phyloP scores from a whole-genome alignment of 1,284 basidiomycete genomes.

The Tilletia indica region DNA sequence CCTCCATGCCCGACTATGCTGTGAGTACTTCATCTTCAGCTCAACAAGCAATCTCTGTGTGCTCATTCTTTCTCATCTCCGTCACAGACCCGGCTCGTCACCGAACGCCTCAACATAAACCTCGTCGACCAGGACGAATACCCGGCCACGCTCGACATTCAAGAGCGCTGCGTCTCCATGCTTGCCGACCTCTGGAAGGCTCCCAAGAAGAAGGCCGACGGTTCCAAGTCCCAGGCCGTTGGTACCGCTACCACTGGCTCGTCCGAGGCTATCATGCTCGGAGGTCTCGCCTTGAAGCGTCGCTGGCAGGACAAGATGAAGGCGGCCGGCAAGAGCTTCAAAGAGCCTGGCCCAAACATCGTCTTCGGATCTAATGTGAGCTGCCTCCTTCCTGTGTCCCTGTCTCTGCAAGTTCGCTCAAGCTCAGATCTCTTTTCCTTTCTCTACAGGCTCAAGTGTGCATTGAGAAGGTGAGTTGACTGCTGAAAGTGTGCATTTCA shows the following conservation, averaged over 20 bases:
- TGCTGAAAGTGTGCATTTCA: too few relatives aligned
- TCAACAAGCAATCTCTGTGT: conserved; percentile 61
- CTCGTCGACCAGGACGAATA: conserved; percentile 79
- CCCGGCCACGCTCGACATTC: conserved; percentile 60
- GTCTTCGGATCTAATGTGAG: conserved; percentile 72
- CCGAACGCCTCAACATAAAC: conserved; percentile 69
- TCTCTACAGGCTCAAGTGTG: conserved; percentile 60
- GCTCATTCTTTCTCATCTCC: conserved; percentile 27
- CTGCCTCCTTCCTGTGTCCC: too few relatives aligned
- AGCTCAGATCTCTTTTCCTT: too few relatives aligned
- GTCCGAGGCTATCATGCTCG: conserved; percentile 83
- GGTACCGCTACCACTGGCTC: conserved; percentile 87
- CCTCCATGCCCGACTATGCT: conserved; percentile 63
- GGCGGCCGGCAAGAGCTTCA: conserved; percentile 64
- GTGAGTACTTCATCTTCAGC: conserved; percentile 33
- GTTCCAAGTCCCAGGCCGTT: conserved; percentile 41
- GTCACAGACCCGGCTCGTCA: conserved; percentile 52
- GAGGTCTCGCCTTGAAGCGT: conserved; percentile 90
- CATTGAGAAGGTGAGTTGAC: conserved; percentile 41
- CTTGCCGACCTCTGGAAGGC: conserved; percentile 91
- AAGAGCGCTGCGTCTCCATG: conserved; percentile 67
- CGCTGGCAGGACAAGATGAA: conserved; percentile 87
- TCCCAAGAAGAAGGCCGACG: conserved; percentile 58
- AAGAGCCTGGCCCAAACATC: conserved; percentile 65
- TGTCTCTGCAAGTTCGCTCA: too few relatives aligned